Evolutionary conservation across 495 filamentous ascomycete genomes (phyloP), one percentile per base, ranked within the genome.

Genomic region (Aspergillus biplanus): DNA sequence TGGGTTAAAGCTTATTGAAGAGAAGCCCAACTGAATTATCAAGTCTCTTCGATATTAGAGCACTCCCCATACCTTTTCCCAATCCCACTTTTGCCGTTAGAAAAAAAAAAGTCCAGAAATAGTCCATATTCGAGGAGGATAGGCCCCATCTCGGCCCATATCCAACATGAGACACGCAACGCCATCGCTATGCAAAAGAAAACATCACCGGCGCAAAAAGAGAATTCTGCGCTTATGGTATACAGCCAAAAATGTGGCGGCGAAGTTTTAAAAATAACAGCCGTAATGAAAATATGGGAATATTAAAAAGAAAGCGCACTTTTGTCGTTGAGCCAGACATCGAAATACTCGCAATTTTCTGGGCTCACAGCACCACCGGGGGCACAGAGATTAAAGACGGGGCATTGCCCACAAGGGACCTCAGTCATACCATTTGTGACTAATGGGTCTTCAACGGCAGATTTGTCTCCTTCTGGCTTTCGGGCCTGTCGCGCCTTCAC

Each of bases 381-480:
- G 52, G 89, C 89, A 74, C 95, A 99, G 18, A 97, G 80, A 44
- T 90, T 86, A 76, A 97, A 96, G n/a, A 97, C 95, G 0, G 96
- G 95, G 72, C 95, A 99, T 63, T 85, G 81, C 15, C 92, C 94
- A 79, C 95, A 99, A 7, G 95, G 95, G 4, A 88, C 87, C 67
- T 97, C 92, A 1, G 90, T 95, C 69, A 96, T 86, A 27, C 90
- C 92, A 67, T 89, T 88, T 59, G 78, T 83, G 27, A 75, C 76
- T 8, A 76, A 59, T 11, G 63, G 42, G 44, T 69, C 65, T 18
- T 70, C 66, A 52, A 61, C 69, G n/a, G 72, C 71, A n/a, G 59
- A 56, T 13, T 67, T 71, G 9, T 73, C 74, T 62, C 70, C 58
- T 50, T 61, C 63, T 2, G 71, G 61, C 54, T 80, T 79, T 21